phyloP scores from a whole-genome alignment of 805 yeast species.

The Hanseniaspora occidentalis region DNA sequence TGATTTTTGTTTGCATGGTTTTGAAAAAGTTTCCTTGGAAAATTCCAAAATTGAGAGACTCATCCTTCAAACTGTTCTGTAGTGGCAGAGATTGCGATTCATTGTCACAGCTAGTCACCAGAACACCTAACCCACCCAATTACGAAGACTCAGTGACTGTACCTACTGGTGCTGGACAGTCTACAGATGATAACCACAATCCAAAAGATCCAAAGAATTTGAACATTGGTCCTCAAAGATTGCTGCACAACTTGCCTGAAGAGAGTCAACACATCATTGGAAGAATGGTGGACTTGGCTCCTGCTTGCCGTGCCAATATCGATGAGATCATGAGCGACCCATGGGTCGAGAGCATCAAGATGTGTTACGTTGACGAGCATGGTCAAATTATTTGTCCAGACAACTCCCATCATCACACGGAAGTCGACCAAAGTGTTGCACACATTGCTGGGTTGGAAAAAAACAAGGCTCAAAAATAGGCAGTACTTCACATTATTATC shows the following conservation, averaged over 20 bases:
- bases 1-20: slow-evolving; percentile 85
- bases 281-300: slow-evolving; percentile 73
- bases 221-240: slow-evolving; percentile 58
- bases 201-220: slow-evolving; percentile 44
- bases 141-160: slow-evolving; percentile 16
- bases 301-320: slow-evolving; percentile 72
- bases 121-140: slow-evolving; percentile 37
- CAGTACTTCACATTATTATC: too few species aligned
- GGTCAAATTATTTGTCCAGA: slow-evolving; percentile 30
- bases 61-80: slow-evolving; percentile 73
- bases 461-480: slow-evolving; percentile 41
- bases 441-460: slow-evolving; percentile 89
- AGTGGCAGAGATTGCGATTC: slow-evolving; percentile 59
- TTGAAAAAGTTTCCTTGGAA: slow-evolving; percentile 92
- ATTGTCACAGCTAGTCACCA: slow-evolving; percentile 46
- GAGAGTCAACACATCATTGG: slow-evolving; percentile 57
- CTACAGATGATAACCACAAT: slow-evolving; percentile 14
- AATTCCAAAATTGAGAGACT: slow-evolving; percentile 71
- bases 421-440: slow-evolving; percentile 87
- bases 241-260: slow-evolving; percentile 57
- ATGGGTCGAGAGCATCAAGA: slow-evolving; percentile 51
- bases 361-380: slow-evolving; percentile 43
- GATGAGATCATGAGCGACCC: slow-evolving; percentile 66
- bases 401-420: slow-evolving; percentile 64
- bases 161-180: slow-evolving; percentile 3